Conservation (phyloP, 129 eudicot genomes). For the Lactuca sativa region DNA sequence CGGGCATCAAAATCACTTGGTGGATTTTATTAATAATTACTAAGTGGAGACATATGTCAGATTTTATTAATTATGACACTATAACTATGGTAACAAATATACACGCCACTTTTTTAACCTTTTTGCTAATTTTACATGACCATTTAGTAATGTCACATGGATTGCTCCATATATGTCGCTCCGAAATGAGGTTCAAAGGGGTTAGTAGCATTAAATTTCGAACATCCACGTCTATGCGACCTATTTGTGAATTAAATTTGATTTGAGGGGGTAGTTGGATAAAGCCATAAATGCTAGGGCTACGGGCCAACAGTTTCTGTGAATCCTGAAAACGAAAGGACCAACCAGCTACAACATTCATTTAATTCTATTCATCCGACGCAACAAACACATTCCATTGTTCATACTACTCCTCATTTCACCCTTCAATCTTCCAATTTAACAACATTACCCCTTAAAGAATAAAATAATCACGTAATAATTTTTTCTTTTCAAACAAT, state of each 20-base stretch:
- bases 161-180: slow-evolving; percentile 18
- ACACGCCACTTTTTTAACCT: neutral
- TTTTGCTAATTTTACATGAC: neutral
- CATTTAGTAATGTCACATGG: slow-evolving; percentile 33
- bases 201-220: slow-evolving; percentile 31
- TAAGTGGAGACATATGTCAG: too few relatives aligned
- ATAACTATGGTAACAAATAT: too few relatives aligned
- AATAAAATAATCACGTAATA: too few relatives aligned
- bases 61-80: too few relatives aligned
- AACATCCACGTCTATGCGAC: slow-evolving; percentile 24
- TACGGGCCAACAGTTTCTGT: slow-evolving; percentile 20
- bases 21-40: too few relatives aligned
- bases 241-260: slow-evolving; percentile 28
- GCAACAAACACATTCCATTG: slow-evolving; percentile 15
- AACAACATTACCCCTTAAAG: neutral
- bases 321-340: slow-evolving; percentile 32
- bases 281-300: slow-evolving; percentile 30
- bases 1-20: too few relatives aligned
- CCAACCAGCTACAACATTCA: slow-evolving; percentile 31
- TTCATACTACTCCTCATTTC: slow-evolving; percentile 9
- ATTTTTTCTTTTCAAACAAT: too few relatives aligned
- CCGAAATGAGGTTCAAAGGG: slow-evolving; percentile 11
- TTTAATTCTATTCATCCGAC: slow-evolving; percentile 18
- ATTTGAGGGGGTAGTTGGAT: slow-evolving; percentile 32
- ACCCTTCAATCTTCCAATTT: neutral